Base-by-base conservation (phyloP, 2,329 filamentous ascomycete species). In the Cercospora sojina region DNA sequence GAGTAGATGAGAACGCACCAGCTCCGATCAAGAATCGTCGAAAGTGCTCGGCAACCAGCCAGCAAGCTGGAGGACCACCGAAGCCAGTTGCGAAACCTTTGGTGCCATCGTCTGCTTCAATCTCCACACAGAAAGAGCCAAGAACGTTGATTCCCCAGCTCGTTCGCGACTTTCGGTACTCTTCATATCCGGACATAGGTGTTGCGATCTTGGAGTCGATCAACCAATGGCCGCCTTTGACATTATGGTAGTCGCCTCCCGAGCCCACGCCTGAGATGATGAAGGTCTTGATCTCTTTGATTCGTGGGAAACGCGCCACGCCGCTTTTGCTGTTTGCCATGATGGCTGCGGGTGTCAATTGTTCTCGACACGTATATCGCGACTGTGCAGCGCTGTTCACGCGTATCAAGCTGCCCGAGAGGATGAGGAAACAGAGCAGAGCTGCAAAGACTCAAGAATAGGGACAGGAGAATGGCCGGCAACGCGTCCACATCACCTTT, bases 101-200 rank as follows among this genome's bases (percentile, higher is more conserved):
- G n/a, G 91, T 95, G 71, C 93, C 93, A 82, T 97, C 92, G 7
- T 87, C 89, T 16, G 91, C 91, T 79, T 96, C 92, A 64, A 97
- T 88, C 80, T 97, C 93, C 7, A 97, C 86, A 73, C 93, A 90
- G 81, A 97, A 96, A 0, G 93, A 96, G 1, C 93, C 93, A 27
- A 97, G 82, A 7, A 97, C 93, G 74, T 97, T 97, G 84, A 97
- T 97, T 41, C 93, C 93, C 91, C 92, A 97, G 78, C 89, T 93
- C 12, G 93, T 97, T 73, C 93, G 86, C 41, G 93, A 97, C 68
- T 89, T 87, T 71, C 93, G 88, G 80, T 96, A 97, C 73, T 93
- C 84, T 71, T 95, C 91, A 86, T 93, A 97, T 79, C 88, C 86
- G 59, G 92, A 94, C 86, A 93, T 96, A 6, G 93, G 93, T 0